A percentile compares a stretch with the other conserved stretches of the same genome.
Evolutionary conservation across 192 early-diverging fungal species (phyloP).

Genomic region (Linnemannia exigua): DNA sequence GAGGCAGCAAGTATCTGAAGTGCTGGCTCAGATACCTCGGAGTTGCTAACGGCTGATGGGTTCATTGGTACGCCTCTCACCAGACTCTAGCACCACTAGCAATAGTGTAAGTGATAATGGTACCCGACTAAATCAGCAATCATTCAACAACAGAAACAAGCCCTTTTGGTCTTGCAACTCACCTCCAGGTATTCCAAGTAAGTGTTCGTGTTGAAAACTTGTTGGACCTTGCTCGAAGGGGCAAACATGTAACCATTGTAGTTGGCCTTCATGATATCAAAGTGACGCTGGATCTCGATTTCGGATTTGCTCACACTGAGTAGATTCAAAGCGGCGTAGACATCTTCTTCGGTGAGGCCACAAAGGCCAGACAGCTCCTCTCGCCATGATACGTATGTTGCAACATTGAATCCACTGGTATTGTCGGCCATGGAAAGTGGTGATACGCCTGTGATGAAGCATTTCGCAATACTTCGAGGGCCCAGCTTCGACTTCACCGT

Average conservation of each 20-base stretch:
- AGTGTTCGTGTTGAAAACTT: conserved; percentile 49
- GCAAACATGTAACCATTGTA: conserved; percentile 42
- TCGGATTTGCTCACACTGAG: conserved; percentile 15
- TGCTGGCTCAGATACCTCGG: conserved; percentile 39
- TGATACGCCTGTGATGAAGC: conserved; percentile 55
- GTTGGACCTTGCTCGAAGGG: conserved; percentile 10
- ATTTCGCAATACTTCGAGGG: conserved; percentile 34
- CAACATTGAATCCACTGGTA: conserved; percentile 55
- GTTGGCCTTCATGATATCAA: conserved; percentile 34
- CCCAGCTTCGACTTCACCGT: conserved; percentile 29
- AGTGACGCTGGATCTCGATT: conserved; percentile 18
- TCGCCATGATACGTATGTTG: conserved; percentile 35
- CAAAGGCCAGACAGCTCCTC: conserved; percentile 34
- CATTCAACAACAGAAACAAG: conserved; percentile 14
- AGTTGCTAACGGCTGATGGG: conserved; percentile 40
- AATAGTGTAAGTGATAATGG: conserved; percentile 13
- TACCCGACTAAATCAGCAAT: conserved; percentile 1
- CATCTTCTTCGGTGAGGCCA: conserved; percentile 40
- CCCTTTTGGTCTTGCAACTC: conserved; percentile 6
- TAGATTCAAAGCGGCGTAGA: conserved; percentile 31
- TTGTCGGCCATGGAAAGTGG: conserved; percentile 50
- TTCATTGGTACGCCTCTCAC: conserved; percentile 7
- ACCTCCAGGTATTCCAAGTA: conserved; percentile 54
- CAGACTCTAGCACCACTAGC: conserved; percentile 25
- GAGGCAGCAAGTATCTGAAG: conserved; percentile 47